Conservation (phyloP, 768 basidiomycete genomes). For the Candolleomyces aberdarensis region DNA sequence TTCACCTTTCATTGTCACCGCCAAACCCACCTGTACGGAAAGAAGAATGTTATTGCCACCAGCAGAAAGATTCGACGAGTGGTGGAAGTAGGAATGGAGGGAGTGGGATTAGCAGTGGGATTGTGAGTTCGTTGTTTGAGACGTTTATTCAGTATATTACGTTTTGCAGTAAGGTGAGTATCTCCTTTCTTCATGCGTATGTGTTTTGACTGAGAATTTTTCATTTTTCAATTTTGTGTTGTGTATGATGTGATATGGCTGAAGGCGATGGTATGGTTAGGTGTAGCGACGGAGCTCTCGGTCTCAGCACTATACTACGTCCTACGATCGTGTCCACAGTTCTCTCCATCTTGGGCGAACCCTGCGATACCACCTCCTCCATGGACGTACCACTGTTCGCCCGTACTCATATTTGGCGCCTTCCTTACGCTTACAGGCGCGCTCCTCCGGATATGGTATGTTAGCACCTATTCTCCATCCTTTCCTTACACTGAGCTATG, state of each 20-base stretch:
- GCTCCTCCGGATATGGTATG: conserved; percentile 29
- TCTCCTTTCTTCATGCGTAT: background rate
- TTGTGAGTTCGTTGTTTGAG: conserved; percentile 28
- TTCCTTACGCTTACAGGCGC: conserved; percentile 23
- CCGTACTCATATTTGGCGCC: conserved; percentile 20
- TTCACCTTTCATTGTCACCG: conserved; percentile 35
- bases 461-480: background rate
- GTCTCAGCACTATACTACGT: background rate
- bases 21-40: conserved; percentile 36
- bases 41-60: conserved; percentile 25
- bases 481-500: background rate
- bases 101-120: too few relatives aligned
- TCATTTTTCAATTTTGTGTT: too few relatives aligned
- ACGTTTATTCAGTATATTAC: conserved; percentile 33
- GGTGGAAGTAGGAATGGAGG: too few relatives aligned
- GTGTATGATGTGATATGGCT: background rate
- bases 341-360: background rate
- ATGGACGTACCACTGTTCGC: conserved; percentile 1
- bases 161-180: conserved; percentile 33
- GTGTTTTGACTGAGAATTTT: background rate
- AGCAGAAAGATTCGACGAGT: background rate
- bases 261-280: conserved; percentile 8
- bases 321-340: background rate
- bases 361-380: background rate
- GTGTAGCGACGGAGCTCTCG: background rate